Percentiles rank a stretch among this genome's conserved stretches.
Conservation (phyloP, 192 early-diverging fungal species). For the Martensiomyces pterosporus region DNA sequence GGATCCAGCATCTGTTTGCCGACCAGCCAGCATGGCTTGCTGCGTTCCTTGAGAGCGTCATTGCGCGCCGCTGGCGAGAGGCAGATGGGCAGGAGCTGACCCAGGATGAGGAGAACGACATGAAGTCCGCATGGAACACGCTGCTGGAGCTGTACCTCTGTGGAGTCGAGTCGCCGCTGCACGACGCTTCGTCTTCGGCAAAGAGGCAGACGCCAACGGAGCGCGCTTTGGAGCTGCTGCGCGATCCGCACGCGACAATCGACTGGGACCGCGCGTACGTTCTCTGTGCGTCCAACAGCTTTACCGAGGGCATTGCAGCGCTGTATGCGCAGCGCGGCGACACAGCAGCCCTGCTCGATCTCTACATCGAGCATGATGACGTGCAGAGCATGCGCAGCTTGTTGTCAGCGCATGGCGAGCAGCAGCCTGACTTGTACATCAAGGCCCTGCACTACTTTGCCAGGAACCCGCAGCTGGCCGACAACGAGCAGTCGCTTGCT, state of each 20-base stretch:
- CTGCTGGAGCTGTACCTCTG: conserved; percentile 86
- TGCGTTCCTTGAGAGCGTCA: conserved; percentile 79
- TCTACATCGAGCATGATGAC: conserved; percentile 70
- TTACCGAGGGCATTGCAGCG: conserved; percentile 81
- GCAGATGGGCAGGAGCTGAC: conserved; percentile 11
- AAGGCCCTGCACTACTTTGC: conserved; percentile 70
- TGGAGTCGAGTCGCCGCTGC: conserved; percentile 43
- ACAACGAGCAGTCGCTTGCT: conserved; percentile 54
- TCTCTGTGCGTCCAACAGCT: conserved; percentile 79
- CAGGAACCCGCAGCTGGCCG: conserved; percentile 60
- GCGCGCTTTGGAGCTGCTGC: conserved; percentile 69
- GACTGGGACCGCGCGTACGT: conserved; percentile 92
- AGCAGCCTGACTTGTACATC: conserved; percentile 66
- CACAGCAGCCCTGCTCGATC: conserved; percentile 65
- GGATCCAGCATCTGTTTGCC: conserved; percentile 88
- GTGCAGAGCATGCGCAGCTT: conserved; percentile 60
- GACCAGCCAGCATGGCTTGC: conserved; percentile 75
- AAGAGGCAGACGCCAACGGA: conserved; percentile 37
- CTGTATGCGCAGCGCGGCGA: conserved; percentile 82
- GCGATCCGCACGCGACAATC: conserved; percentile 65
- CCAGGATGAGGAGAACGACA: conserved; percentile 53
- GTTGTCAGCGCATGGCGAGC: conserved; percentile 60
- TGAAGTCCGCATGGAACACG: conserved; percentile 82
- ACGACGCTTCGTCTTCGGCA: conserved; percentile 9
- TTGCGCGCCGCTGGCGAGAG: conserved; percentile 67